Base-by-base conservation (phyloP, 2,329 filamentous ascomycete genomes). In the Aspergillus uvarum region DNA sequence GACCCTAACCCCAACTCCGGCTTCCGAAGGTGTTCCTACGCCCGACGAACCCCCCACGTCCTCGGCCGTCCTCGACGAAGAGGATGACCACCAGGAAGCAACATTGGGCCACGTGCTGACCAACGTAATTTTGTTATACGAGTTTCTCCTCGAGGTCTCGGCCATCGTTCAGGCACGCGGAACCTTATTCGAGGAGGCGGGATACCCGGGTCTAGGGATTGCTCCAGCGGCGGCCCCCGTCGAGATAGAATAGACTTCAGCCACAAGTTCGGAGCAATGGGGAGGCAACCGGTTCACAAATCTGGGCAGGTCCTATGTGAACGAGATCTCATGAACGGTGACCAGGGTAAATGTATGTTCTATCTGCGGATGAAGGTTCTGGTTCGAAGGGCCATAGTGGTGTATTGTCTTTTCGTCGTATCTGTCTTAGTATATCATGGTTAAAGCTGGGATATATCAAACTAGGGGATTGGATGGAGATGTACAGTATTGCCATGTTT, bases 71-170 rank as follows among this genome's bases (percentile, higher is more conserved):
- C 56, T 62, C 10, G 65, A 70, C 10, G 73, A 74, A 51, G 71
- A 71, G 29, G 38, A 44, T 12, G 38, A 71, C 76, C 5, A 77
- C 74, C 52, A 82, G 38, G 38, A 81, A 10, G 88, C 87, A 7
- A 91, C 88, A 7, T 85, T 95, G 4, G 91, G 89, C 47, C 90
- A 94, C 72, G 80, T 94, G 11, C 78, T 95, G 63, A 94, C 90
- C 5, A 95, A 94, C 72, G 85, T 89, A 47, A 85, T 94, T 59
- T 85, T 94, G 54, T 80, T 92, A 59, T 91, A 95, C 73, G 89
- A 90, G 38, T 95, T 95, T 71, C 76, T 94, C 53, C 81, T 94
- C 53, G 91, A 95, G 74, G 75, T 94, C 58, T 87, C 89, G 2
- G 89, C 89, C 26, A 75, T 93, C 67, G 81, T 92, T 60, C 90